These are phyloP conservation scores for Phytopythium cucurbitacearum DNA, from an alignment of 352 stramenopile species.

Conservation along the genomic window DNA sequence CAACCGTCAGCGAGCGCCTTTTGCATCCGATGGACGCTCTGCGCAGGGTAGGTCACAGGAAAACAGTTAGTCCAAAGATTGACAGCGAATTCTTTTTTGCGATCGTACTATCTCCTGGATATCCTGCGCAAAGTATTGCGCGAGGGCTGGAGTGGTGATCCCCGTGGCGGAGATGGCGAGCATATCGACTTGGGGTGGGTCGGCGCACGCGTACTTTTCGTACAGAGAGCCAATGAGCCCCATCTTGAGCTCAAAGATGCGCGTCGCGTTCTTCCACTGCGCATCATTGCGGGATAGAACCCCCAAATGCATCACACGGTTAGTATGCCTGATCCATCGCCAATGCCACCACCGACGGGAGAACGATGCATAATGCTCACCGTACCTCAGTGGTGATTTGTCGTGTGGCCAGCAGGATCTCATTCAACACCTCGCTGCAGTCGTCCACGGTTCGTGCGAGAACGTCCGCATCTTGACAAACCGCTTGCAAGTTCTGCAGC, in stretches of 20 bases:
- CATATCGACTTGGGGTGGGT: slow-evolving; percentile 70
- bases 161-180: slow-evolving; percentile 52
- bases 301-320: too few species aligned
- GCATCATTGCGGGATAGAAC: not conserved
- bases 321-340: not conserved
- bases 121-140: slow-evolving; percentile 79
- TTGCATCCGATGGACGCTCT: slow-evolving; percentile 62
- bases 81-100: not conserved
- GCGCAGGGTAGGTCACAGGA: not conserved
- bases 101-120: slow-evolving; percentile 71
- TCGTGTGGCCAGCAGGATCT: slow-evolving; percentile 19
- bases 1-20: slow-evolving; percentile 43
- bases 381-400: slow-evolving; percentile 44
- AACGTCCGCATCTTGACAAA: slow-evolving; percentile 27
- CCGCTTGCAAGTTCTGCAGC: slow-evolving; percentile 19
- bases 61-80: not conserved
- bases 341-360: not conserved
- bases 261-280: slow-evolving; percentile 73
- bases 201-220: slow-evolving; percentile 67
- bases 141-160: slow-evolving; percentile 54
- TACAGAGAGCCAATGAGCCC: slow-evolving; percentile 66
- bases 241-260: slow-evolving; percentile 78
- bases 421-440: slow-evolving; percentile 22
- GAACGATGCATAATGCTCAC: not conserved
- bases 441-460: slow-evolving; percentile 21